phyloP scores from a whole-genome alignment of 768 basidiomycete genomes.

The Scleroderma citrinum region DNA sequence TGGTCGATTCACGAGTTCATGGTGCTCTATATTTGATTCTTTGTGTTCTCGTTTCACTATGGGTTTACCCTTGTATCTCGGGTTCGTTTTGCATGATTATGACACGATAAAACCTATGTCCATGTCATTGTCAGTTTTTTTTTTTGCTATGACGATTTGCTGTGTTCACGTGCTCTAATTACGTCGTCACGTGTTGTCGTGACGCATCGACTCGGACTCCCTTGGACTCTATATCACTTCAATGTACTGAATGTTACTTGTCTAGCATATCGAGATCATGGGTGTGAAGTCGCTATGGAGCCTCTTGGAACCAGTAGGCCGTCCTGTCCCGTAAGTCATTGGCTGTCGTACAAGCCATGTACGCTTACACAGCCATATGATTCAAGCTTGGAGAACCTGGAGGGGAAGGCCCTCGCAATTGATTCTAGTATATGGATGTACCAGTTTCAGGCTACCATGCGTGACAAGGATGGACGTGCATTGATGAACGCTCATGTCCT shows the following conservation, averaged over 20 bases:
- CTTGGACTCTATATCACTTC: background rate
- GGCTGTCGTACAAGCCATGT: background rate
- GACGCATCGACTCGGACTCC: no score
- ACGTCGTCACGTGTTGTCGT: background rate
- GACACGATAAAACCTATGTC: no score
- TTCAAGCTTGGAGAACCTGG: slow-evolving; percentile 82
- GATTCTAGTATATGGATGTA: slow-evolving; percentile 99
- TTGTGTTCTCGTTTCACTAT: no score
- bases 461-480: slow-evolving; percentile 90
- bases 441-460: slow-evolving; percentile 99
- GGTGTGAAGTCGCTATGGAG: slow-evolving; percentile 98
- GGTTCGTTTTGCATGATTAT: no score
- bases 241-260: background rate
- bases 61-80: no score
- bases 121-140: no score
- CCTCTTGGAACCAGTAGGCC: slow-evolving; percentile 85
- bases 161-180: slow-evolving; percentile 2
- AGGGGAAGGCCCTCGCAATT: slow-evolving; percentile 93
- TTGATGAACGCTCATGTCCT: slow-evolving; percentile 92
- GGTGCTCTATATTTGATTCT: no score
- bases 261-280: slow-evolving; percentile 40
- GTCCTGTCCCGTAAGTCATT: slow-evolving; percentile 77
- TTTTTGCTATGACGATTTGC: no score
- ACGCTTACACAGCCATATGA: no score
- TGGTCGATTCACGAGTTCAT: background rate